Evolutionary conservation across 2,329 filamentous ascomycete species (phyloP).

Genomic region (Madurella fahalii): DNA sequence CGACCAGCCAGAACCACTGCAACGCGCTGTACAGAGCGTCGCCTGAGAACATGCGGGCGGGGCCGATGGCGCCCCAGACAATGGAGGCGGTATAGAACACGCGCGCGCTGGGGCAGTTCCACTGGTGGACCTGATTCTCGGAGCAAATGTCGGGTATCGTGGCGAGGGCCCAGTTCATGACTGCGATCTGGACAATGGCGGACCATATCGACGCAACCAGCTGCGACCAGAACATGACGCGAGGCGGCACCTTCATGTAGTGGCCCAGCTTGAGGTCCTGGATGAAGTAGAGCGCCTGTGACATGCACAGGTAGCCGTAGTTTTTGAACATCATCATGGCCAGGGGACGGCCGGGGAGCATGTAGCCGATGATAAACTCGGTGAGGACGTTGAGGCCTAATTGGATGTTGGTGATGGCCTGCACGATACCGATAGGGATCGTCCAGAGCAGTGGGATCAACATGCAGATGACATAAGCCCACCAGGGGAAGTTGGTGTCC

Average conservation of each 20-base stretch:
- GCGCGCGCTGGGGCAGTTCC: constrained; percentile 52
- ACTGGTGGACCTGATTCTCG: constrained; percentile 49
- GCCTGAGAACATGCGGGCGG: constrained; percentile 62
- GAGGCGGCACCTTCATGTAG: constrained; percentile 63
- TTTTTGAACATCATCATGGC: constrained; percentile 78
- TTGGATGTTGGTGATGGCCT: constrained; percentile 59
- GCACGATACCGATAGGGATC: constrained; percentile 58
- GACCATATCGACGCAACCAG: constrained; percentile 58
- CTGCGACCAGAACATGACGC: constrained; percentile 59
- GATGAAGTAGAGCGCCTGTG: constrained; percentile 60
- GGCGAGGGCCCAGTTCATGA: constrained; percentile 63
- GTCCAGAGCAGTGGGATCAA: constrained; percentile 55
- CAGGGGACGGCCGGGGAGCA: constrained; percentile 65
- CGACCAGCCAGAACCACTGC: constrained; percentile 69
- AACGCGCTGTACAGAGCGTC: constrained; percentile 59
- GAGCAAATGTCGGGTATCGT: constrained; percentile 60
- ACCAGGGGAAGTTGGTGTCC: constrained; percentile 55
- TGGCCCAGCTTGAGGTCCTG: constrained; percentile 65
- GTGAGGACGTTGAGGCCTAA: constrained; percentile 67
- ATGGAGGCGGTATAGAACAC: constrained; percentile 66
- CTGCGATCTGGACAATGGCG: constrained; percentile 57
- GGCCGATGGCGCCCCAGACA: constrained; percentile 71
- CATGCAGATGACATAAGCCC: constrained; percentile 55
- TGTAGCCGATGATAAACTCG: constrained; percentile 70
- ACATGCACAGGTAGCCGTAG: constrained; percentile 66